These are phyloP conservation scores for Kwoniella heveanensis DNA, from an alignment of 768 basidiomycete genomes.

Conservation along the genomic window DNA sequence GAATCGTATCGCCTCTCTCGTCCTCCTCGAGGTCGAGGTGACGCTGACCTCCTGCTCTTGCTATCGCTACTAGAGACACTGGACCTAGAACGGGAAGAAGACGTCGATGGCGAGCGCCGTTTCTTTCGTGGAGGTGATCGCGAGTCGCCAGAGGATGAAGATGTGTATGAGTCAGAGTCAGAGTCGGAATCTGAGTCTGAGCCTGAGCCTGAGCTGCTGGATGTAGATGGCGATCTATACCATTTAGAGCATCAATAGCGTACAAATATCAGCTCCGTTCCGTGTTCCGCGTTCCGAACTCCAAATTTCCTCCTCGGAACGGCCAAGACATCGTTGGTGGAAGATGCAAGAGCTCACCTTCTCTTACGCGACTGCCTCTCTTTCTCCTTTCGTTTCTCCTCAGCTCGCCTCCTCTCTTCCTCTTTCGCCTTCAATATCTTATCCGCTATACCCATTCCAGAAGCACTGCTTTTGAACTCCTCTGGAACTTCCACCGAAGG, in stretches of 20 bases:
- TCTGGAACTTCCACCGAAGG: slow-evolving; percentile 84
- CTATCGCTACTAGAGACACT: too few relatives aligned
- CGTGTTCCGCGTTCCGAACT: too few relatives aligned
- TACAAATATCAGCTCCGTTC: too few relatives aligned
- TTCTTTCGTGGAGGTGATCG: slow-evolving; percentile 17
- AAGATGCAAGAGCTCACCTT: too few relatives aligned
- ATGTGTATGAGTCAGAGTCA: slow-evolving; percentile 7
- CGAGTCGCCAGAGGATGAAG: slow-evolving; percentile 7
- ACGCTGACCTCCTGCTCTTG: slow-evolving; percentile 13
- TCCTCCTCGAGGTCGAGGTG: too few relatives aligned
- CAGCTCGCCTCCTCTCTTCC: slow-evolving; percentile 61
- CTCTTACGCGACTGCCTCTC: slow-evolving; percentile 11
- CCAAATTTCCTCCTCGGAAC: too few relatives aligned
- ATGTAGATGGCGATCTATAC: slow-evolving; percentile 11
- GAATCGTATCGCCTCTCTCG: slow-evolving; percentile 8
- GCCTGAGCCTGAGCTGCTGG: slow-evolving; percentile 24
- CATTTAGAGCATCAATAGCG: background rate
- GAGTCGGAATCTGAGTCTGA: slow-evolving; percentile 28
- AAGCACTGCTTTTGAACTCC: slow-evolving; percentile 71
- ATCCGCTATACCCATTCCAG: slow-evolving; percentile 70
- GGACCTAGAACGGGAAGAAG: slow-evolving; percentile 16
- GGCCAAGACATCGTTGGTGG: too few relatives aligned
- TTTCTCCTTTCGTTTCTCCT: slow-evolving; percentile 27
- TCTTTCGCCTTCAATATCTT: slow-evolving; percentile 80
- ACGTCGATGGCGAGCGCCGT: slow-evolving; percentile 21